Conservation (phyloP, 1,284 basidiomycete genomes). For the Moesziomyces sp. region DNA sequence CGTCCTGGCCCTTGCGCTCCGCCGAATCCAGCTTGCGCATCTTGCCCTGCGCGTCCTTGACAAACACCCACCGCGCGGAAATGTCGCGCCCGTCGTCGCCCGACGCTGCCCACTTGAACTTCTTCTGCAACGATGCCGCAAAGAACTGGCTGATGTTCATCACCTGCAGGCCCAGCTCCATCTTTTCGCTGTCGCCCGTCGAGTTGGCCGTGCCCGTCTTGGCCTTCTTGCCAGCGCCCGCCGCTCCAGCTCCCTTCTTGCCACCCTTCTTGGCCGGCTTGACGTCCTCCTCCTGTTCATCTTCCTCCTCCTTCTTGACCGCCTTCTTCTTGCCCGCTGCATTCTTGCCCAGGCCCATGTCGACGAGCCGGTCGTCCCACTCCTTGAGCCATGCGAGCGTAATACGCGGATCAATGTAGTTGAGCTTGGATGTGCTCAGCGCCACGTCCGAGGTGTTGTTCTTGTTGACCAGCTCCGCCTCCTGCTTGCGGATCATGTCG, state of each 20-base stretch:
- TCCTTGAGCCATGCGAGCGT: slow-evolving; percentile 67
- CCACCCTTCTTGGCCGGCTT: slow-evolving; percentile 36
- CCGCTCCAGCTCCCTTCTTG: slow-evolving; percentile 15
- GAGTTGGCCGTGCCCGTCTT: slow-evolving; percentile 43
- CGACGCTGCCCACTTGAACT: slow-evolving; percentile 64
- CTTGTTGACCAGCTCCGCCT: slow-evolving; percentile 63
- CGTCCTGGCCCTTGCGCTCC: slow-evolving; percentile 40
- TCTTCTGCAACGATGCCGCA: slow-evolving; percentile 66
- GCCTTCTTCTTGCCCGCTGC: slow-evolving; percentile 12
- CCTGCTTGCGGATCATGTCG: slow-evolving; percentile 63
- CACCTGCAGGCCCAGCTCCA: slow-evolving; percentile 62
- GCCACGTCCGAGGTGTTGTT: slow-evolving; percentile 65
- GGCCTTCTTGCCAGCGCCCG: slow-evolving; percentile 5
- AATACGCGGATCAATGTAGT: slow-evolving; percentile 67
- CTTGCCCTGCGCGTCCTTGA: slow-evolving; percentile 58
- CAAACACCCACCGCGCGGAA: slow-evolving; percentile 59
- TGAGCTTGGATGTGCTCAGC: slow-evolving; percentile 66
- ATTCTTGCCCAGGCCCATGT: slow-evolving; percentile 32
- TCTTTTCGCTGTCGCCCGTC: slow-evolving; percentile 60
- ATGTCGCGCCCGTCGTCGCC: slow-evolving; percentile 56
- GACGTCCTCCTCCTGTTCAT: slow-evolving; percentile 40
- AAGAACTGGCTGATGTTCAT: slow-evolving; percentile 64
- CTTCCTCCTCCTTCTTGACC: slow-evolving; percentile 52
- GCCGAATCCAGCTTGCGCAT: slow-evolving; percentile 60
- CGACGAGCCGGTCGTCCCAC: slow-evolving; percentile 60